Evolutionary conservation across 2,329 filamentous ascomycete genomes (phyloP).

Genomic region (Colletotrichum costaricense): DNA sequence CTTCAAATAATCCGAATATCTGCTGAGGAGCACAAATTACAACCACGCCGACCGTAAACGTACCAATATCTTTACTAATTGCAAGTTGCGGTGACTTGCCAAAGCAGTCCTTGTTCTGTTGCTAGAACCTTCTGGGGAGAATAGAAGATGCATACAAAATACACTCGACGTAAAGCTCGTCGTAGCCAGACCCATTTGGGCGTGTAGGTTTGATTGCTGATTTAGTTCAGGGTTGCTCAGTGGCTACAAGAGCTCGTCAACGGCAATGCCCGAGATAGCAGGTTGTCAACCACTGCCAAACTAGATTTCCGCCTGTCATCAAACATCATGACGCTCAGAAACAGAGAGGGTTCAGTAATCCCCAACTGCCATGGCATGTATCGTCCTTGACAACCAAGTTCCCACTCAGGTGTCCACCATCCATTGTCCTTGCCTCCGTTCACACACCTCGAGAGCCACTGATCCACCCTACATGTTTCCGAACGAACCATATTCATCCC

Average conservation of each 20-base stretch:
- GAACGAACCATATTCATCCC: conserved; percentile 19
- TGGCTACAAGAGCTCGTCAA: neutral
- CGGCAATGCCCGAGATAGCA: neutral
- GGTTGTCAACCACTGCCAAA: neutral
- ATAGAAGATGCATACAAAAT: neutral
- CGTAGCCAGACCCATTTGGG: neutral
- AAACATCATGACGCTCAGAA: neutral
- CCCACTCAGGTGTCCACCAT: too few relatives aligned
- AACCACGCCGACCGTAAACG: too few relatives aligned
- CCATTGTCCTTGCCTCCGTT: too few relatives aligned
- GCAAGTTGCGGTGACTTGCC: too few relatives aligned
- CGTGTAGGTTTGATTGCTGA: neutral
- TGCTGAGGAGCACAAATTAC: too few relatives aligned
- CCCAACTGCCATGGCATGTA: neutral
- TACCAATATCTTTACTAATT: too few relatives aligned
- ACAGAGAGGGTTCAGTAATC: neutral
- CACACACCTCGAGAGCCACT: neutral
- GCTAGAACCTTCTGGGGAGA: too few relatives aligned
- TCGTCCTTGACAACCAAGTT: neutral
- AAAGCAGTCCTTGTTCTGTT: too few relatives aligned
- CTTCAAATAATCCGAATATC: neutral
- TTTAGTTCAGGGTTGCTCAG: neutral
- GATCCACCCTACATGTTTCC: conserved; percentile 19
- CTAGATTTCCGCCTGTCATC: neutral
- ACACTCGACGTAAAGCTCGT: neutral